Percentiles rank a stretch among this genome's conserved stretches.
phyloP scores from a whole-genome alignment of 2,329 filamentous ascomycete genomes.

The Rhynchosporium secalis region DNA sequence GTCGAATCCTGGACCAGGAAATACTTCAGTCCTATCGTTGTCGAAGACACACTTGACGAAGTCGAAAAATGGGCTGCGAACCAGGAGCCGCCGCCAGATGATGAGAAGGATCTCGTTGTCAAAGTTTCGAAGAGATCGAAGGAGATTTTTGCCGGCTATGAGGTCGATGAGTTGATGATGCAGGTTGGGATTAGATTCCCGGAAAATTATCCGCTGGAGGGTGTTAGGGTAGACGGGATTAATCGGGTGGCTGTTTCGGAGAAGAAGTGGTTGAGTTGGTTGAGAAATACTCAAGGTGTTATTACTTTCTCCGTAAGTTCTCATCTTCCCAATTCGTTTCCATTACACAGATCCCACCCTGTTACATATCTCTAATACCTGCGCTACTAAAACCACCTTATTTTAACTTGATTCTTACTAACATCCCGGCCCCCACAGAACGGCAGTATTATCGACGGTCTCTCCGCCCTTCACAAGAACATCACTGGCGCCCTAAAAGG shows the following conservation, averaged over 20 bases:
- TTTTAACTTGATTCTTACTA: neutral
- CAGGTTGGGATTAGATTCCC: slow-evolving; percentile 82
- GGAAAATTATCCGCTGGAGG: slow-evolving; percentile 76
- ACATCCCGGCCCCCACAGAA: slow-evolving; percentile 50
- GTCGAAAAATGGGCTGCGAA: slow-evolving; percentile 65
- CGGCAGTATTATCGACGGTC: slow-evolving; percentile 82
- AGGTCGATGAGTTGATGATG: slow-evolving; percentile 83
- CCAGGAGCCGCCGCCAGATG: slow-evolving; percentile 50
- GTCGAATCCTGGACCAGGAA: slow-evolving; percentile 85
- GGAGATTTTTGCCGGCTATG: slow-evolving; percentile 82
- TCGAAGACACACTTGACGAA: slow-evolving; percentile 64
- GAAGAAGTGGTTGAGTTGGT: slow-evolving; percentile 89
- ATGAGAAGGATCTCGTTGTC: slow-evolving; percentile 60
- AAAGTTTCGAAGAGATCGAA: slow-evolving; percentile 70
- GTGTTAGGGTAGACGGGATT: slow-evolving; percentile 72
- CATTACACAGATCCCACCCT: neutral
- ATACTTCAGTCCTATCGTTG: slow-evolving; percentile 72
- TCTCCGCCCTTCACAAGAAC: slow-evolving; percentile 83
- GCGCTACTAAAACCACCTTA: too few species aligned
- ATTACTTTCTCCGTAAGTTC: slow-evolving; percentile 77
- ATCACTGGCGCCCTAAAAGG: slow-evolving; percentile 86
- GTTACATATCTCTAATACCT: too few species aligned
- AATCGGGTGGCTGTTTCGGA: slow-evolving; percentile 87
- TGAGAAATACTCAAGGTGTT: slow-evolving; percentile 83
- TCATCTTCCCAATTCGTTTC: neutral